A percentile compares a stretch with the other conserved stretches of the same genome.
Evolutionary conservation across 352 stramenopile species (phyloP).

Genomic region (Phytophthora kernoviae): DNA sequence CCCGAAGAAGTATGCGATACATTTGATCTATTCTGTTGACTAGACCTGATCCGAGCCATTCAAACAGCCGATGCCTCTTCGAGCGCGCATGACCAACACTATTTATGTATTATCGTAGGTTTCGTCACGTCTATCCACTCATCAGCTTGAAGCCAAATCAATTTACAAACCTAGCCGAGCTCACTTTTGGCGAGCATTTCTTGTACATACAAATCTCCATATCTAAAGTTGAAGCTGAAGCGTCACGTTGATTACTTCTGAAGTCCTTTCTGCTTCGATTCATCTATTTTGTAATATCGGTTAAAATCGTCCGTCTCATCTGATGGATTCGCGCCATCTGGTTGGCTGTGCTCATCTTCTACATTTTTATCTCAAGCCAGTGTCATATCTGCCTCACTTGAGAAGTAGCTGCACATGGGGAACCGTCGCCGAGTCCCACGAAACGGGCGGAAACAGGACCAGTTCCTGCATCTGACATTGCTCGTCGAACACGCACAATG

Average conservation of each 20-base stretch:
- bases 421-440: not conserved
- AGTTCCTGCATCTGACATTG: not conserved
- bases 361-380: not conserved
- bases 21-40: not conserved
- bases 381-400: not conserved
- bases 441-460: constrained; percentile 7
- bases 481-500: not conserved
- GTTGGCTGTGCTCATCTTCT: not conserved
- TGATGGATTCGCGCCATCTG: not conserved
- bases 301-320: not conserved
- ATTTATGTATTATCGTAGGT: not conserved
- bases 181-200: not conserved
- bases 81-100: not conserved
- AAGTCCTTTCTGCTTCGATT: not conserved
- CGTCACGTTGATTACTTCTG: not conserved
- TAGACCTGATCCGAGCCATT: not conserved
- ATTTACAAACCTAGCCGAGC: not conserved
- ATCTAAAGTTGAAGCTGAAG: not conserved
- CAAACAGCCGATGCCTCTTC: not conserved
- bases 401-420: not conserved
- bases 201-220: not conserved
- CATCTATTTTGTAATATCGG: not conserved
- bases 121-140: not conserved
- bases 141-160: not conserved
- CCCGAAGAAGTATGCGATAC: not conserved